These are phyloP conservation scores for Coleophoma crateriformis DNA, from an alignment of 2,329 filamentous ascomycete species.

Conservation along the genomic window DNA sequence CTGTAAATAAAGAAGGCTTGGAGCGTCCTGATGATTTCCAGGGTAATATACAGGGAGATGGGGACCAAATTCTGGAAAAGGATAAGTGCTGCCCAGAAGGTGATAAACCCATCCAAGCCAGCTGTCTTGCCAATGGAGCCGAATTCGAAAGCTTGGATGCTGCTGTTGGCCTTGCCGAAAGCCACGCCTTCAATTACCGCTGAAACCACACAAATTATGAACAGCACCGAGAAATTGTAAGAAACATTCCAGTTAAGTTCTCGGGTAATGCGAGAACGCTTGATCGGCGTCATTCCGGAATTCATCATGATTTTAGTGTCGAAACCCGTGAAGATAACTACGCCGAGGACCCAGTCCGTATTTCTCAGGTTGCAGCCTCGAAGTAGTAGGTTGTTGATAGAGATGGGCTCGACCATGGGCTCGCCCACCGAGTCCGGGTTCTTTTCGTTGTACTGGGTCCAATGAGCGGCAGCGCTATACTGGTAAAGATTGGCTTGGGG, in stretches of 20 bases:
- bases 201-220: slow-evolving; percentile 81
- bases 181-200: slow-evolving; percentile 80
- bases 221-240: slow-evolving; percentile 89
- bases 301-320: slow-evolving; percentile 99
- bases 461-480: slow-evolving; percentile 84
- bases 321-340: slow-evolving; percentile 90
- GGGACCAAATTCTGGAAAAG: slow-evolving; percentile 98
- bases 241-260: slow-evolving; percentile 97
- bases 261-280: slow-evolving; percentile 83
- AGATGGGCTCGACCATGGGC: slow-evolving; percentile 86
- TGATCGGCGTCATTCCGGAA: slow-evolving; percentile 88
- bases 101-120: slow-evolving; percentile 83
- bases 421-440: slow-evolving; percentile 55
- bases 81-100: slow-evolving; percentile 92
- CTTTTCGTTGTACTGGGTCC: slow-evolving; percentile 67
- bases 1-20: slow-evolving; percentile 98
- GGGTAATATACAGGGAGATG: slow-evolving; percentile 93
- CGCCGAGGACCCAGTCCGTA: slow-evolving; percentile 90
- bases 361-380: slow-evolving; percentile 92
- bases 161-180: slow-evolving; percentile 71
- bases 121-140: slow-evolving; percentile 73
- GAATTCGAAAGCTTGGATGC: slow-evolving; percentile 77
- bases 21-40: slow-evolving; percentile 89
- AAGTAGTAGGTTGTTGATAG: slow-evolving; percentile 90
- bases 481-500: slow-evolving; percentile 93